Evolutionary conservation across 108 stramenopile genomes (phyloP), one percentile per base, ranked within the genome.

Genomic region (Seminavis robusta): DNA sequence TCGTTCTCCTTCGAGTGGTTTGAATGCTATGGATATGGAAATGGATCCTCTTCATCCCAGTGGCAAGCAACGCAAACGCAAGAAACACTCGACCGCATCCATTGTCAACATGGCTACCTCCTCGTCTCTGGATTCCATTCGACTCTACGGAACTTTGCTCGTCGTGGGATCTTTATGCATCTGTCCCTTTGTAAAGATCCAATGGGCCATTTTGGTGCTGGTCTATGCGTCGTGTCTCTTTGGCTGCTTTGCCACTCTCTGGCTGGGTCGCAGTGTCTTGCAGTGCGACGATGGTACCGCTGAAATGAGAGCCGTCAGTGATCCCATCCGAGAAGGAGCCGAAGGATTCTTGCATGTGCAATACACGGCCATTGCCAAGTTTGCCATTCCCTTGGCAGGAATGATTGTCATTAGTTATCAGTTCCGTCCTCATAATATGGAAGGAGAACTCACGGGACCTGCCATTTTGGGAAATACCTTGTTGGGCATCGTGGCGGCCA

Each of bases 331-430:
- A 23, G 77, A 81, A 40, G 72, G 76, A 23, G 71, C 76, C 27
- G 74, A 73, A 32, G 81, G 82, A 26, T 90, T 90, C 64, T 65
- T 90, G 28, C 42, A 56, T 6, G 82, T 86, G 10, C 84, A 86
- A 63, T 90, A 86, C 79, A 38, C 52, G 33, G n/a, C 88, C 30
- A 83, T 90, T 59, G 55, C 72, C 32, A 75, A 58, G 51, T 75
- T 86, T 40, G 80, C 88, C 23, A 47, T 71, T 5, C 71, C 81
- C n/a, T 44, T 90, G 36, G 51, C 71, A 4, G 23, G 55, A 21
- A 25, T 84, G 41, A 81, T 90, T 50, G 55, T 80, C 15, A 9
- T 73, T 26, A 67, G 65, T 32, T 88, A 88, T 65, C 63, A 74
- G 29, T 67, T 84, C 39, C 80, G 88, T 26, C 7, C 43, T 17